These are phyloP conservation scores for Licmophora abbreviata DNA, from an alignment of 108 stramenopile genomes.

Conservation along the genomic window DNA sequence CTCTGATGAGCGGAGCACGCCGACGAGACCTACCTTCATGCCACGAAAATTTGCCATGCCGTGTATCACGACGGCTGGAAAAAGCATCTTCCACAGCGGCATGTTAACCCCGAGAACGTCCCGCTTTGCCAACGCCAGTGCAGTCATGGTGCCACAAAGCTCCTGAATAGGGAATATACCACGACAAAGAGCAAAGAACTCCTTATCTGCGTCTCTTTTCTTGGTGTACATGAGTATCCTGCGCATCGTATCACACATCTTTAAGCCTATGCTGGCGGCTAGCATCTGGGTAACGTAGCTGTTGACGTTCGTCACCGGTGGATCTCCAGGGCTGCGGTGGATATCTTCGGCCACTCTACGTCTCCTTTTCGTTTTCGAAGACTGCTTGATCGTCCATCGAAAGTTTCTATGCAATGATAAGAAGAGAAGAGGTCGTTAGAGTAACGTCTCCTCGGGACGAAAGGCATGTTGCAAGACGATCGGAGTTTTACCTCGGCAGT, in stretches of 20 bases:
- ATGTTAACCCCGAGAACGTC: slow-evolving; percentile 75
- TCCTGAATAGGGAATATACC: slow-evolving; percentile 92
- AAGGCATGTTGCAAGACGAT: not conserved
- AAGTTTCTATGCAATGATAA: slow-evolving; percentile 60
- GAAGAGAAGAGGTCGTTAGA: not conserved
- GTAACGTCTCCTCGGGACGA: not conserved
- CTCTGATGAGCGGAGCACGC: slow-evolving; percentile 3
- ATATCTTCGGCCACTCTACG: slow-evolving; percentile 19
- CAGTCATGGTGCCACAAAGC: slow-evolving; percentile 90
- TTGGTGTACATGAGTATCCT: slow-evolving; percentile 87
- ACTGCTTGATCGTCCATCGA: slow-evolving; percentile 33
- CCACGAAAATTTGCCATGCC: slow-evolving; percentile 90
- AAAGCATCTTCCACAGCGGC: slow-evolving; percentile 61
- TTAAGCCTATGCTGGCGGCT: slow-evolving; percentile 69
- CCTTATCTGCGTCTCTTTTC: slow-evolving; percentile 41
- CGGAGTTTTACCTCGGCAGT: no score
- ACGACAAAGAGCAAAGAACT: slow-evolving; percentile 74
- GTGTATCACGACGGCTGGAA: slow-evolving; percentile 80
- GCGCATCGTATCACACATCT: slow-evolving; percentile 64
- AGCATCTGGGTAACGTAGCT: slow-evolving; percentile 74
- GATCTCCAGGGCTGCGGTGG: slow-evolving; percentile 21
- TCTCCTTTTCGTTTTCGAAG: slow-evolving; percentile 22
- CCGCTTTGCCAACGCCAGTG: slow-evolving; percentile 76
- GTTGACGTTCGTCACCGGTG: slow-evolving; percentile 67
- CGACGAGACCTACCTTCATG: no score